Evolutionary conservation across 2,329 filamentous ascomycete genomes (phyloP).

Genomic region (Diaporthe eres): DNA sequence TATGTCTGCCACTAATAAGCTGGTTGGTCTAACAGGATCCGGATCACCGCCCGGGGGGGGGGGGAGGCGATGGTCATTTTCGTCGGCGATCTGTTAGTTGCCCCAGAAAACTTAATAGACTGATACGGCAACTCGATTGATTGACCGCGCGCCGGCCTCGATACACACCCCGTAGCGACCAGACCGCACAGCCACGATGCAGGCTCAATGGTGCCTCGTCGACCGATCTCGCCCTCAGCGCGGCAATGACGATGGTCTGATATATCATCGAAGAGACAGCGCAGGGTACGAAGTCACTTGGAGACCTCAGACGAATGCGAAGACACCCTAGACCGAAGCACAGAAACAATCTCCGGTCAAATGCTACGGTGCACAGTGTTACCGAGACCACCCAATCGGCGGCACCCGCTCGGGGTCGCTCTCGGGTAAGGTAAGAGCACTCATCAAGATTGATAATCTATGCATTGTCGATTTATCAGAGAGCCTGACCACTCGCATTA

Average conservation of each 20-base stretch:
- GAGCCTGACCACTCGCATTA: too few relatives aligned
- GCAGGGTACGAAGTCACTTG: background rate
- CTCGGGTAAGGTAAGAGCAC: background rate
- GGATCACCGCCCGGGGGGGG: too few relatives aligned
- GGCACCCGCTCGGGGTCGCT: background rate
- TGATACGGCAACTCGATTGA: background rate
- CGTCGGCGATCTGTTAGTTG: background rate
- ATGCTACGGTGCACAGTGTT: background rate
- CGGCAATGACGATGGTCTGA: background rate
- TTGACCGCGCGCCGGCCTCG: background rate
- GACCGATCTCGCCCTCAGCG: background rate
- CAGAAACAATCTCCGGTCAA: slow-evolving; percentile 19
- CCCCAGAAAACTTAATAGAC: too few relatives aligned
- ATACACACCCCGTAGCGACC: background rate
- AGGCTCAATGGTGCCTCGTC: background rate
- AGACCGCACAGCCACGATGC: background rate
- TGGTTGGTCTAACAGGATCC: too few relatives aligned
- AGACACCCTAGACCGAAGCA: background rate
- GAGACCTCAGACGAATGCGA: background rate
- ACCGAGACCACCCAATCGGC: background rate
- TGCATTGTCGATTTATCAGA: background rate
- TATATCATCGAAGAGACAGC: background rate
- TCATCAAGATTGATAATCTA: background rate
- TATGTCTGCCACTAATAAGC: background rate
- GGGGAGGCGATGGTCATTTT: background rate